Conservation (phyloP, 208 protist genomes). For the Leishmania major region DNA sequence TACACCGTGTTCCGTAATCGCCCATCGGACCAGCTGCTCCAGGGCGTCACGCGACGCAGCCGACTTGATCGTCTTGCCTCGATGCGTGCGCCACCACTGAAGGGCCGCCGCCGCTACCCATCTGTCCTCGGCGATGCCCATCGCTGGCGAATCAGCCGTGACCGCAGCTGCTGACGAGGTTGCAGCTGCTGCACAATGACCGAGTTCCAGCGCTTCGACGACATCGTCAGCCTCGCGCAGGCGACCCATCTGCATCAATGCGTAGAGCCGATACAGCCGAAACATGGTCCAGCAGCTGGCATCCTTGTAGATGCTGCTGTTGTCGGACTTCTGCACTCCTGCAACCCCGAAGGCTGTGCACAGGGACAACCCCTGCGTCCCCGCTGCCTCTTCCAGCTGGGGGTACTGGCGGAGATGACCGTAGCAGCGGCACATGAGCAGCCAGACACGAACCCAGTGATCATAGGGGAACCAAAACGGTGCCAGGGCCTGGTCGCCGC, state of each 20-base stretch:
- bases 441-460: conserved; percentile 29
- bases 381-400: conserved; percentile 23
- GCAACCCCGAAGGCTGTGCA: conserved; percentile 24
- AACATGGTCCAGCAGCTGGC: conserved; percentile 12
- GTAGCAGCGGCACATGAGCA: conserved; percentile 36
- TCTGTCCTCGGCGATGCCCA: conserved; percentile 20
- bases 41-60: not conserved
- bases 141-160: not conserved
- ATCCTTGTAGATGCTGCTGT: not conserved
- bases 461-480: conserved; percentile 16
- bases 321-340: not conserved
- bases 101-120: conserved; percentile 15
- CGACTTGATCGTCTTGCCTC: not conserved
- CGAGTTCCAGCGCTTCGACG: conserved; percentile 7
- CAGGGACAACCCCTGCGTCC: conserved; percentile 19
- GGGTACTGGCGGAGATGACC: conserved; percentile 19
- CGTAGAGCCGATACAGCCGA: conserved; percentile 31
- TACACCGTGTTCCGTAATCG: conserved; percentile 18
- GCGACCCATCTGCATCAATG: conserved; percentile 26
- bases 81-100: conserved; percentile 26
- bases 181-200: not conserved
- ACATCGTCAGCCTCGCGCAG: conserved; percentile 20
- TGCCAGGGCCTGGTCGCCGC: not conserved
- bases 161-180: not conserved
- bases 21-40: conserved; percentile 5